These are phyloP conservation scores for Abelmoschus esculentus DNA, from an alignment of 345 rosid species.

Conservation along the genomic window DNA sequence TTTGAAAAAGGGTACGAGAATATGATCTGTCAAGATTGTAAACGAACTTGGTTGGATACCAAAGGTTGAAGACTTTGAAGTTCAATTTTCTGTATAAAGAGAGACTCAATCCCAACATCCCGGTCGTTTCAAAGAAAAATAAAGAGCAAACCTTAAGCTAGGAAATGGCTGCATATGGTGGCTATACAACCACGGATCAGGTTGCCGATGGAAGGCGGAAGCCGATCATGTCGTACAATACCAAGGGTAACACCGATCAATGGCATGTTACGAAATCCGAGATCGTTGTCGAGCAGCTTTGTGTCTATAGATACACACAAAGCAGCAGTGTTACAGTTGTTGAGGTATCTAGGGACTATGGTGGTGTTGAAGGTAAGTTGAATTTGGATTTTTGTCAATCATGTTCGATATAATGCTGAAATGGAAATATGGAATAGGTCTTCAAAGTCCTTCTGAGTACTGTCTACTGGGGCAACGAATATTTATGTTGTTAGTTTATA, in stretches of 20 bases:
- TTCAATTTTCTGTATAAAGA: slow-evolving; percentile 8
- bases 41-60: not conserved
- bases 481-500: not conserved
- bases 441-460: not conserved
- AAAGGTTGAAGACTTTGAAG: not conserved
- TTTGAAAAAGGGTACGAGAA: not conserved
- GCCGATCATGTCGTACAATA: not conserved
- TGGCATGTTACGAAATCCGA: not conserved
- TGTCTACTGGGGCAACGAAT: not conserved
- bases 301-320: not conserved
- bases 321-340: not conserved
- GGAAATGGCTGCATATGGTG: slow-evolving; percentile 23
- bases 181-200: slow-evolving; percentile 3
- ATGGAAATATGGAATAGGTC: not conserved
- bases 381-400: not conserved
- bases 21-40: not conserved
- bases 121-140: not conserved
- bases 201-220: slow-evolving; percentile 15
- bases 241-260: not conserved
- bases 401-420: not conserved
- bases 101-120: not conserved
- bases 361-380: not conserved
- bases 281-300: not conserved
- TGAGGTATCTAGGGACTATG: not conserved
- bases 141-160: not conserved